Percentiles rank a stretch among this genome's conserved stretches.
These are phyloP conservation scores for Talaromyces verruculosus DNA, from an alignment of 2,329 filamentous ascomycete genomes.

Conservation along the genomic window DNA sequence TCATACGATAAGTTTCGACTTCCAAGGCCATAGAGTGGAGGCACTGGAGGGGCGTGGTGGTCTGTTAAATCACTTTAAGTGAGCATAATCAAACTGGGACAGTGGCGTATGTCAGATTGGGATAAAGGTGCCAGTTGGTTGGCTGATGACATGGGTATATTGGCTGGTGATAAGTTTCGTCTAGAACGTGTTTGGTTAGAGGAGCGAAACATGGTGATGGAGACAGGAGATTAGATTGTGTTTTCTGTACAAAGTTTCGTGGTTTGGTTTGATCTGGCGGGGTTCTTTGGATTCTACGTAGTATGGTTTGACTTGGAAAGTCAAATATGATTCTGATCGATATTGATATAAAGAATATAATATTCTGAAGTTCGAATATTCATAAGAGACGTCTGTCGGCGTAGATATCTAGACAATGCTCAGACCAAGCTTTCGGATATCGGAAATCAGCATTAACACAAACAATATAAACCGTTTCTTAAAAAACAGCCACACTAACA, in stretches of 20 bases:
- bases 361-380: neutral
- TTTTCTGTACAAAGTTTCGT: neutral
- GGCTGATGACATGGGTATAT: neutral
- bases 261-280: neutral
- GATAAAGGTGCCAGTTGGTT: neutral
- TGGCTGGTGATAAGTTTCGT: neutral
- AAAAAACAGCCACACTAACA: neutral
- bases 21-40: slow-evolving; percentile 2
- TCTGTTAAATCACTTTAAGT: neutral
- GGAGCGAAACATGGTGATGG: neutral
- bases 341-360: neutral
- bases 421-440: neutral
- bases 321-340: neutral
- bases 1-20: neutral
- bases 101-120: slow-evolving; percentile 8
- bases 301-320: neutral
- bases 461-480: neutral
- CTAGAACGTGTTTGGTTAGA: neutral
- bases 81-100: slow-evolving; percentile 2
- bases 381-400: no score
- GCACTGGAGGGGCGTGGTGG: neutral
- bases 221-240: neutral
- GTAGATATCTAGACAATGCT: no score
- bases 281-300: neutral
- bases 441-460: neutral